Evolutionary conservation across 768 basidiomycete genomes (phyloP).

Genomic region (Hygrophoropsis aurantiaca): DNA sequence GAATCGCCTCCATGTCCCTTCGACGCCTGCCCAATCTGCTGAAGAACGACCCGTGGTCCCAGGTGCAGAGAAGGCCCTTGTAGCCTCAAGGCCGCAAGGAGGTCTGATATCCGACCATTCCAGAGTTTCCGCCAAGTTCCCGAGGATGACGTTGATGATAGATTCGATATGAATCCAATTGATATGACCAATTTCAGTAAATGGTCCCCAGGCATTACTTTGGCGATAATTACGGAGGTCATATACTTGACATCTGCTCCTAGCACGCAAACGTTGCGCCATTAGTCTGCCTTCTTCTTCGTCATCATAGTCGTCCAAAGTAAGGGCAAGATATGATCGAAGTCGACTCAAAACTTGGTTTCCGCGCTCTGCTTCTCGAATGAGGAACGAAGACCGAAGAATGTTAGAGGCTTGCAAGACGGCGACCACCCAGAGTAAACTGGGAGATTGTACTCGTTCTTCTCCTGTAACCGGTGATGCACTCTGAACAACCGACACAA

Average conservation of each 20-base stretch:
- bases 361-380: conserved; percentile 9
- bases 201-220: conserved; percentile 62
- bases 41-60: conserved; percentile 29
- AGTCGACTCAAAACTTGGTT: conserved; percentile 42
- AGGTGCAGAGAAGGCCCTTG: conserved; percentile 56
- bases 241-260: conserved; percentile 61
- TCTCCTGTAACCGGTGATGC: conserved; percentile 27
- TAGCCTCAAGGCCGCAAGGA: conserved; percentile 49
- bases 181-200: conserved; percentile 37
- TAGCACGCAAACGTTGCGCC: conserved; percentile 36
- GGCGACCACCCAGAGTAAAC: conserved; percentile 46
- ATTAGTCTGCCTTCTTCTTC: conserved; percentile 21
- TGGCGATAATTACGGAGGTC: conserved; percentile 58
- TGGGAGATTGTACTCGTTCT: conserved; percentile 34
- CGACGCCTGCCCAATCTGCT: conserved; percentile 73
- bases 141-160: conserved; percentile 51
- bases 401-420: conserved; percentile 40
- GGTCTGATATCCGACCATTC: conserved; percentile 41
- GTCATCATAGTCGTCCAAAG: conserved; percentile 35
- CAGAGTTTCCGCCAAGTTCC: conserved; percentile 51
- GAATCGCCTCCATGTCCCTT: conserved; percentile 73
- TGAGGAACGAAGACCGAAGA: conserved; percentile 22
- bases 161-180: conserved; percentile 68
- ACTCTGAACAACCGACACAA: conserved; percentile 41
- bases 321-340: conserved; percentile 48